Conservation (phyloP, 192 early-diverging fungal genomes). For the Coemansia sp. region DNA sequence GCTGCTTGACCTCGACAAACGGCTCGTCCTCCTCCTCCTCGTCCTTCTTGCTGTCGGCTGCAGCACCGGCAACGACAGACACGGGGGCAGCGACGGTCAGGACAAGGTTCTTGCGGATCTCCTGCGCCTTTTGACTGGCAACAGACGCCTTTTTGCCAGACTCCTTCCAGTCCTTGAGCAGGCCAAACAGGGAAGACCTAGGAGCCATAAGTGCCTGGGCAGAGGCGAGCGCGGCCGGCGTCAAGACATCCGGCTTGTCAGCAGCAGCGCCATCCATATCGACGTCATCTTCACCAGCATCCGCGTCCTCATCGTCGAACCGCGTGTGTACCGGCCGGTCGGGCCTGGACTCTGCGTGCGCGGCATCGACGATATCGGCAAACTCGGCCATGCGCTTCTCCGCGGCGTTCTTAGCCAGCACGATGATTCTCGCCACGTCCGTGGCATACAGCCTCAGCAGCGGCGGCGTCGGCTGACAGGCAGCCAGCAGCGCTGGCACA, state of each 20-base stretch:
- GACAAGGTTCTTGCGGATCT: slow-evolving; percentile 32
- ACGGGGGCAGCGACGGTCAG: slow-evolving; percentile 28
- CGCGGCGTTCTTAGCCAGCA: slow-evolving; percentile 1
- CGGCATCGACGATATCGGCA: neutral
- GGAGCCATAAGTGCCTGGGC: slow-evolving; percentile 14
- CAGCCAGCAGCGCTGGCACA: slow-evolving; percentile 60
- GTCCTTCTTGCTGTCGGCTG: neutral
- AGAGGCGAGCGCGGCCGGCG: neutral
- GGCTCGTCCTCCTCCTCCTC: neutral
- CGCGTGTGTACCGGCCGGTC: slow-evolving; percentile 32
- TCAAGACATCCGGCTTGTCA: neutral
- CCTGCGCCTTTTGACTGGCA: slow-evolving; percentile 13
- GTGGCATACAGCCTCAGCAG: slow-evolving; percentile 77
- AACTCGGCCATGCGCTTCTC: slow-evolving; percentile 13
- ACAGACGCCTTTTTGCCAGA: neutral
- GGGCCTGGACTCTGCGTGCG: neutral
- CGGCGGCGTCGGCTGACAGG: slow-evolving; percentile 79
- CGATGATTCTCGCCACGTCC: slow-evolving; percentile 67
- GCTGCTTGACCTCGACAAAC: neutral
- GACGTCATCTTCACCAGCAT: neutral
- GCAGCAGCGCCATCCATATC: slow-evolving; percentile 24
- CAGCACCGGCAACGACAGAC: neutral
- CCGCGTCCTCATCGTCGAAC: slow-evolving; percentile 24
- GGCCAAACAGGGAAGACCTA: slow-evolving; percentile 32
- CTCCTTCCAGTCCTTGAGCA: neutral